Evolutionary conservation across 208 protist species (phyloP), one percentile per base, ranked within the genome.

Genomic region (Balamuthia mandrillaris): DNA sequence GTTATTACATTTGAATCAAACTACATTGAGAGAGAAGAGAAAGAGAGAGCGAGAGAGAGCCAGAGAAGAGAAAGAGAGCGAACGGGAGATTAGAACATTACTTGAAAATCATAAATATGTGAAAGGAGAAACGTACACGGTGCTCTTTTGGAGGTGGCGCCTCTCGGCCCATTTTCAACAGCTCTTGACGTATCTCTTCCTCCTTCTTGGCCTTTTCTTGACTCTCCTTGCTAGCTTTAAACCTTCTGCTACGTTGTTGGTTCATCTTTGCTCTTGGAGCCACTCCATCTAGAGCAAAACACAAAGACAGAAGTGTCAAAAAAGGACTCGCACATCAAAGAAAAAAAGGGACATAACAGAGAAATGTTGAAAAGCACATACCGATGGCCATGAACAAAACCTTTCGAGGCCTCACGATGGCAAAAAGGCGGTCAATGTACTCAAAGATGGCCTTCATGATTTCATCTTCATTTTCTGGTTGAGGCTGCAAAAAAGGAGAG

Each of bases 181-280:
- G 27, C 47, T 29, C 14, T 12, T 21, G 39, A 16, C 27, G 10
- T 41, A 58, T 33, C 63, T 88, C 58, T n/a, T 47, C 79, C 49
- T 88, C 72, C 5, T 49, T 56, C 21, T 90, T 5, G 7, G 91
- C 88, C 88, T 81, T 92, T 93, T 91, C 97, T 90, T 63, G 91
- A 0, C 86, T 86, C 77, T 99, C 97, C 81, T 97, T 90, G 2
- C 96, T 97, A 0, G 97, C 91, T 33, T 94, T 92, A 90, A 99
- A 99, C 45, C 98, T 94, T 21, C 98, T 92, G 41, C 93, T 94
- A 79, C 98, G 94, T 91, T 99, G 98, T 91, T 99, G 98, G 87
- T 99, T 99, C 97, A 99, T 98, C 87, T 99, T 99, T 72, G 98
- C 99, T n/a, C 98, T 92, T 49, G 98, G 98, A 10, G 98, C 98